phyloP scores from a whole-genome alignment of 2,329 filamentous ascomycete species.

The Gyromitra esculenta region DNA sequence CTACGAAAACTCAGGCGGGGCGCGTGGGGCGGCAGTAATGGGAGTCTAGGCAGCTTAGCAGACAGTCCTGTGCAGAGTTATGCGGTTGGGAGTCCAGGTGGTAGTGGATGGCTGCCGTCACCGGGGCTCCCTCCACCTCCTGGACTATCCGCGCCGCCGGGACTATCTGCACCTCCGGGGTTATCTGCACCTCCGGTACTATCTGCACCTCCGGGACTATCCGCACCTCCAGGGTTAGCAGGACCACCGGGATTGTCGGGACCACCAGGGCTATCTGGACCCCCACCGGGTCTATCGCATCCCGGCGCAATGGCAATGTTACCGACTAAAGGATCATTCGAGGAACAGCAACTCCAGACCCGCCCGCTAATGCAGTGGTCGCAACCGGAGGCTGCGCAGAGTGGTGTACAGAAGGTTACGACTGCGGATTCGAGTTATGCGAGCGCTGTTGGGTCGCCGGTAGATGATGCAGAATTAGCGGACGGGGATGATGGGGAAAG shows the following conservation, averaged over 20 bases:
- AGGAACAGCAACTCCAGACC: conserved; percentile 45
- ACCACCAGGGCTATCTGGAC: conserved; percentile 1
- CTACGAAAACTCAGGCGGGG: conserved; percentile 77
- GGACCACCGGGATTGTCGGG: neutral
- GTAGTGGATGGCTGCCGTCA: conserved; percentile 59
- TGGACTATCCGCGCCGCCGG: conserved; percentile 3
- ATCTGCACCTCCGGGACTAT: conserved; percentile 6
- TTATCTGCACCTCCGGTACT: conserved; percentile 6
- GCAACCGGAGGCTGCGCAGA: neutral
- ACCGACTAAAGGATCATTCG: conserved; percentile 54
- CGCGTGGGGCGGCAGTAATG: conserved; percentile 83
- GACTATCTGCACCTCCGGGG: conserved; percentile 17
- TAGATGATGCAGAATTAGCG: conserved; percentile 13
- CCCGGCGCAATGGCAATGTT: conserved; percentile 51
- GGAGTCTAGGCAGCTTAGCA: conserved; percentile 61
- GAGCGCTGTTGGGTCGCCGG: conserved; percentile 48
- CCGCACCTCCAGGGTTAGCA: neutral
- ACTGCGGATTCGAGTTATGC: conserved; percentile 51
- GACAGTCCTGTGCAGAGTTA: conserved; percentile 36
- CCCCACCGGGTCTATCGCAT: conserved; percentile 47
- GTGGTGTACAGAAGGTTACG: neutral
- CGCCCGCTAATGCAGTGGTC: conserved; percentile 18
- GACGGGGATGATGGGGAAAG: conserved; percentile 8
- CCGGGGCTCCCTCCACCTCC: conserved; percentile 6
- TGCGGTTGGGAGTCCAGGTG: conserved; percentile 75